Evolutionary conservation across 2,329 filamentous ascomycete genomes (phyloP), one percentile per base, ranked within the genome.

Genomic region (Alternaria sp.): DNA sequence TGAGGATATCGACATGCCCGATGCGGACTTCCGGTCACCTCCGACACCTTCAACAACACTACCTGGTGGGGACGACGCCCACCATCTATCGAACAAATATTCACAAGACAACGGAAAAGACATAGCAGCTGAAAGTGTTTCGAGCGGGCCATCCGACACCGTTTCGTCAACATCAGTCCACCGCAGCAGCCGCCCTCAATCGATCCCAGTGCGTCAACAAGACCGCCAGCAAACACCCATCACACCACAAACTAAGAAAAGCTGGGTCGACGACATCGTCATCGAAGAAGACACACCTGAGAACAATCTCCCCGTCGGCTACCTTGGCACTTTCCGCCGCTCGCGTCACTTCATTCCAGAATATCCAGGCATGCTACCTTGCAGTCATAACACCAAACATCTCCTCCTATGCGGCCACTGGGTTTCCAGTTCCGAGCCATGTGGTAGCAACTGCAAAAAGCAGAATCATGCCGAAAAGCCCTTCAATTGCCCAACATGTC

Each of bases 381-480:
- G 30, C 30, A 20, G 36, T 9, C 8, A 32, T 30, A 20, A 32
- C n/a, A 8, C 32, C 18, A 5, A 46, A 1, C 64, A 67, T 44
- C 54, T 52, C 22, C 62, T 70, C 25, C 36, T 56, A 1, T 70
- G 67, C 40, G 64, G 64, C 25, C 66, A 70, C 48, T 63, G 46
- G 44, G 20, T 70, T 41, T 18, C 55, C 2, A 57, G 53, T 12
- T 9, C 32, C 4, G 50, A 38, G 4, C 52, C 64, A 4, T 70
- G 66, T n/a, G 64, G 65, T 3, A 6, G 36, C 1, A 67, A 67
- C 30, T 70, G 67, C 53, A 54, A 53, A 18, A 54, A 45, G 0
- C 32, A 57, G 14, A 6, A 41, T 3, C 28, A 54, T 27, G 10
- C 14, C 3, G 32, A 32, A 3, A 28, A 27, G 6, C 53, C 54